Conservation (phyloP, 768 basidiomycete species). For the Termitomyces titanicus region DNA sequence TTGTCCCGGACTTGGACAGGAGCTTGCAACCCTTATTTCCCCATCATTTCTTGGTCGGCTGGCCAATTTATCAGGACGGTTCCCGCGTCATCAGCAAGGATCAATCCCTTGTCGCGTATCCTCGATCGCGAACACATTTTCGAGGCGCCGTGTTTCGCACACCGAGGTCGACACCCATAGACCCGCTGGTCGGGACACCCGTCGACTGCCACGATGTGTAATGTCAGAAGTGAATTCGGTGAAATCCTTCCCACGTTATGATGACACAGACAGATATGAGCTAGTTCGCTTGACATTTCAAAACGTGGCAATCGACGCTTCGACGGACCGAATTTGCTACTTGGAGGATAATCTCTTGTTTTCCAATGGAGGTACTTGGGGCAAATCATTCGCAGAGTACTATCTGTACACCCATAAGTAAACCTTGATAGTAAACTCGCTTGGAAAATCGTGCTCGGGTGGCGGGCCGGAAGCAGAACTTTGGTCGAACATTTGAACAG, state of each 20-base stretch:
- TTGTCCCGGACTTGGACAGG: neutral
- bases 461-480: no score
- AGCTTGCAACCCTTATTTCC: neutral
- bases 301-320: constrained; percentile 12
- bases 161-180: neutral
- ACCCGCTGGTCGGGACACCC: neutral
- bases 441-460: no score
- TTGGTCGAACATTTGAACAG: no score
- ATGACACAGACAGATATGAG: constrained; percentile 2
- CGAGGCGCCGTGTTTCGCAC: neutral
- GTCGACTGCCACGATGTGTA: neutral
- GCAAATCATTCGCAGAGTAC: neutral
- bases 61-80: neutral
- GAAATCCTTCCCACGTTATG: neutral
- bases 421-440: no score
- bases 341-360: constrained; percentile 13
- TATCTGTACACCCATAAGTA: no score
- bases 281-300: constrained; percentile 4
- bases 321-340: constrained; percentile 9
- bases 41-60: neutral
- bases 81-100: neutral
- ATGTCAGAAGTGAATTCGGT: neutral
- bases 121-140: neutral
- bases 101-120: constrained; percentile 2
- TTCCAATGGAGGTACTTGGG: neutral